These are phyloP conservation scores for Chrysanthemum lavandulifolium DNA, from an alignment of 129 eudicot species.

Conservation along the genomic window DNA sequence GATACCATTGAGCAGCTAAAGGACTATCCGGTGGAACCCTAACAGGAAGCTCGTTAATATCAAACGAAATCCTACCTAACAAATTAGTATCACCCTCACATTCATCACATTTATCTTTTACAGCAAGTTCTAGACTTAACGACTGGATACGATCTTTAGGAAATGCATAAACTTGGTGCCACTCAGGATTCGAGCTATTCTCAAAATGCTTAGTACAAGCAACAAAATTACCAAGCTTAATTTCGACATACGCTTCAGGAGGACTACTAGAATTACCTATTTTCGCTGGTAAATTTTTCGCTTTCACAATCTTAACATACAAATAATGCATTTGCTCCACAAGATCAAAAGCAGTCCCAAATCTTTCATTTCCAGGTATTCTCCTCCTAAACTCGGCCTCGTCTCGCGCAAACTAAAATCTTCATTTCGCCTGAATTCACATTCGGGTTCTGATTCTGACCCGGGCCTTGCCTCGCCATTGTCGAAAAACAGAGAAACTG, in stretches of 20 bases:
- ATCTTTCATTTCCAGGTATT: constrained; percentile 38
- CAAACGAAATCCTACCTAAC: constrained; percentile 33
- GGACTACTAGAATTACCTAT: constrained; percentile 5
- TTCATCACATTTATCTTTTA: constrained; percentile 17
- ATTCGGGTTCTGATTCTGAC: constrained; percentile 9
- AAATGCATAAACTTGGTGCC: constrained; percentile 36
- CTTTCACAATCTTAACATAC: constrained; percentile 30
- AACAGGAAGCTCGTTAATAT: constrained; percentile 26
- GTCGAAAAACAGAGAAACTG: too few relatives aligned
- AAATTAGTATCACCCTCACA: constrained; percentile 3
- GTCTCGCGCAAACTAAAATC: constrained; percentile 36
- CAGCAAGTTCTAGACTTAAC: constrained; percentile 18
- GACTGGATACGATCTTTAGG: constrained; percentile 36
- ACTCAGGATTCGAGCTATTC: constrained; percentile 27
- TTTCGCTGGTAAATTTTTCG: constrained; percentile 24
- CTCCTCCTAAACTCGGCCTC: constrained; percentile 38
- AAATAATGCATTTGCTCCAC: constrained; percentile 43
- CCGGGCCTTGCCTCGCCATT: neutral
- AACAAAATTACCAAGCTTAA: constrained; percentile 30
- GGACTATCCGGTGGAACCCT: constrained; percentile 42
- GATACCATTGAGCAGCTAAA: constrained; percentile 38
- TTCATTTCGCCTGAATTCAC: neutral
- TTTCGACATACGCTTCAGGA: constrained; percentile 30
- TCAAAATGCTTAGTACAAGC: constrained; percentile 29
- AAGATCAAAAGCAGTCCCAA: constrained; percentile 39